Conservation (phyloP, 1,284 basidiomycete genomes). For the Rhodotorula glutinis region DNA sequence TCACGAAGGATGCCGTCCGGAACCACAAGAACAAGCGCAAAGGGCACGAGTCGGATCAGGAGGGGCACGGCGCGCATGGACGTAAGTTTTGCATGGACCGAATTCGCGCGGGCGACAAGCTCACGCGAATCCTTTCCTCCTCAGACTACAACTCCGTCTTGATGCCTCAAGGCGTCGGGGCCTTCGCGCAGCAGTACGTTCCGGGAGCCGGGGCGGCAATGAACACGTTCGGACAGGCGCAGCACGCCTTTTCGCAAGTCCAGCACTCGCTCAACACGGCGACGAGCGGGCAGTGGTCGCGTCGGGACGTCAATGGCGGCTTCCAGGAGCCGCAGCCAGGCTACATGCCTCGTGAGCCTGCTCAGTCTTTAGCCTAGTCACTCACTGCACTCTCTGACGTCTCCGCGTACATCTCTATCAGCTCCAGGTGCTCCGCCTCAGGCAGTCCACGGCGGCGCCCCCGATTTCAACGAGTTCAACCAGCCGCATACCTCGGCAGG, state of each 20-base stretch:
- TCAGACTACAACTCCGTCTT: conserved; percentile 36
- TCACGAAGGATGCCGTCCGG: conserved; percentile 45
- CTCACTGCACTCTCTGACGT: too few species aligned
- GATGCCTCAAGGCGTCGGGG: conserved; percentile 31
- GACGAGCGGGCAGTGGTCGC: conserved; percentile 7
- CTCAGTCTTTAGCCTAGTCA: too few species aligned
- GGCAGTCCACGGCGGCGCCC: conserved; percentile 19
- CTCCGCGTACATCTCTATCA: too few species aligned
- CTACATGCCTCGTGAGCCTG: conserved; percentile 16
- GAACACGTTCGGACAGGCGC: conserved; percentile 25
- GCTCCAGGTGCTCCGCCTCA: conserved; percentile 15
- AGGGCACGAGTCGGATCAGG: conserved; percentile 40
- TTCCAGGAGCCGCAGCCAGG: conserved; percentile 13
- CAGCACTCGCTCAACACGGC: conserved; percentile 4
- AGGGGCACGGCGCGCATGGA: conserved; percentile 36
- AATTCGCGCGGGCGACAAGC: neutral
- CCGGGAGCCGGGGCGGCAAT: conserved; percentile 32
- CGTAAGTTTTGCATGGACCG: neutral
- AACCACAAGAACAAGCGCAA: conserved; percentile 45
- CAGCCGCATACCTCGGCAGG: conserved; percentile 3
- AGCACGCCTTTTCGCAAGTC: conserved; percentile 14
- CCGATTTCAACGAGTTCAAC: conserved; percentile 8
- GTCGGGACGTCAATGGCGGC: neutral
- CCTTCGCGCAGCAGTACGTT: conserved; percentile 33
- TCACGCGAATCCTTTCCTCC: too few species aligned